Evolutionary conservation across 305 asterid genomes (phyloP), one percentile per base, ranked within the genome.

Genomic region (Plantago coronopus): DNA sequence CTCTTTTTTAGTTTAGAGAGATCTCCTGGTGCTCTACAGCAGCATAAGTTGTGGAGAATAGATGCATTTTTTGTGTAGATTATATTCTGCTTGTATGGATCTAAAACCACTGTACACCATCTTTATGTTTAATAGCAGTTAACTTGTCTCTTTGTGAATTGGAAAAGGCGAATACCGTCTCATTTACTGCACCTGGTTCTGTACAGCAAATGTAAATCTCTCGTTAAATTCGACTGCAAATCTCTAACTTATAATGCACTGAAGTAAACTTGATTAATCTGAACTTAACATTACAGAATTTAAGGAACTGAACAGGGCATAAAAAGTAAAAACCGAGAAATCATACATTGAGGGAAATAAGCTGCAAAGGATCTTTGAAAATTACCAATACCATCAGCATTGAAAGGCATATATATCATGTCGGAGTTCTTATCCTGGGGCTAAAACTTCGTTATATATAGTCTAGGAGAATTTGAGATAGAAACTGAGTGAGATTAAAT

Each of bases 41-140:
- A 59, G 57, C 45, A 60, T 50, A 64, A 45, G 55, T 58, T 69
- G 59, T 62, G 58, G 54, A 64, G 46, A 55, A 54, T 45, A 40
- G 48, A 34, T 59, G 62, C 57, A 59, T 45, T 47, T n/a, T 4
- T 44, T 42, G 40, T 34, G 40, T 34, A 34, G 40, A 23, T 49
- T 25, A 42, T 17, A 21, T 47, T 17, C 48, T 45, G 53, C 20
- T 63, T n/a, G 55, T 34, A 25, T 58, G 54, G 54, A 43, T 47
- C 17, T 1, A 6, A 34, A 51, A 23, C 38, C 19, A 21, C 9
- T 23, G 38, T 14, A 51, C n/a, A 51, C 34, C 2, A 14, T 14
- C 15, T 50, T 17, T 31, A 4, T 50, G 37, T 11, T 50, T 21
- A 31, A 22, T 50, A 22, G 25, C 7, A 19, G 27, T 50, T 27